Percentiles rank a stretch among this genome's conserved stretches.
These are phyloP conservation scores for Marchantia paleacea DNA, from an alignment of 225 moss, liverwort and hornwort genomes.

Conservation along the genomic window DNA sequence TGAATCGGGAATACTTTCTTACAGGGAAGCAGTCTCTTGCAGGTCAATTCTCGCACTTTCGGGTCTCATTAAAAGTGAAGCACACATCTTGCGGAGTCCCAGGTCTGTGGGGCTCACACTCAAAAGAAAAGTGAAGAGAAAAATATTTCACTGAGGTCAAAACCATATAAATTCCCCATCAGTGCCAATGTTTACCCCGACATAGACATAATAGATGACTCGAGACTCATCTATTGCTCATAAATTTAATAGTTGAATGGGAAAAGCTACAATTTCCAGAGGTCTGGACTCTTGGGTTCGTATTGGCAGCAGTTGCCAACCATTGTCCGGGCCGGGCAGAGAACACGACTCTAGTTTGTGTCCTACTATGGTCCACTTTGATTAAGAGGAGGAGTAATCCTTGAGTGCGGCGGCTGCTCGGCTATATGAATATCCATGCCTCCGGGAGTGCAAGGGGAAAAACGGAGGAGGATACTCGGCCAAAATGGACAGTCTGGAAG, in stretches of 20 bases:
- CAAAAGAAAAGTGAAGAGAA: not conserved
- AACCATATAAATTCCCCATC: not conserved
- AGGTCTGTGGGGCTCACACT: not conserved
- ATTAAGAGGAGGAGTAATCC: not conserved
- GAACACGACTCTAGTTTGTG: not conserved
- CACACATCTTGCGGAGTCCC: not conserved
- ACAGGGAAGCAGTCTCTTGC: no score
- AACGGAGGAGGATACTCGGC: not conserved
- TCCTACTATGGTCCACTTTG: not conserved
- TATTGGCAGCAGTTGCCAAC: not conserved
- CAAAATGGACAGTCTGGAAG: not conserved
- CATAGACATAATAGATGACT: not conserved
- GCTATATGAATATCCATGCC: not conserved
- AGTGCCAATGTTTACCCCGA: not conserved
- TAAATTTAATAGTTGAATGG: not conserved
- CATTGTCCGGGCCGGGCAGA: not conserved
- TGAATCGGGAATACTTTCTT: no score
- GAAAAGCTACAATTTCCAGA: not conserved
- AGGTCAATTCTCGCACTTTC: not conserved
- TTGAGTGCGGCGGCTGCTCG: slow-evolving; percentile 9
- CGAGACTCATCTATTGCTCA: not conserved
- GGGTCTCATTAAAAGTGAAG: not conserved
- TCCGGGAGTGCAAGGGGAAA: not conserved
- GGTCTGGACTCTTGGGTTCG: not conserved
- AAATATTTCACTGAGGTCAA: not conserved